Base-by-base conservation (phyloP, 768 basidiomycete species). In the Kwoniella bestiolae region DNA sequence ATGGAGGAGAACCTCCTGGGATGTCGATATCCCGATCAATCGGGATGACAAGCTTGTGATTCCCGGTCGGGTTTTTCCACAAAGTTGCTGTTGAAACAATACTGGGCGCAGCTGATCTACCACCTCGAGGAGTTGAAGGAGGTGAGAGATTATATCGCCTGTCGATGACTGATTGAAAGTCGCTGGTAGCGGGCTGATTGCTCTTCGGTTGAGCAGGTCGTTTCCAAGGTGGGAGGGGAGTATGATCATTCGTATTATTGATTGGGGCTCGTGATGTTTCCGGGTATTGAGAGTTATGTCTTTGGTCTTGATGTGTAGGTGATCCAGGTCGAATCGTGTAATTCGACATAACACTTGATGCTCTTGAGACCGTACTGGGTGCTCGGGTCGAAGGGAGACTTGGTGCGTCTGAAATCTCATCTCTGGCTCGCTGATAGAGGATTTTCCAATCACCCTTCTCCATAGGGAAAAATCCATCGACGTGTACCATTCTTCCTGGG, bases 1-100 rank as follows among this genome's bases (percentile, higher is more conserved):
- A 57, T 4, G 73, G 71, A 26, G 76, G 76, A 47, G 67, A 71
- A 1, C 65, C 71, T 1, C 60, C 75, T 3, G 66, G 53, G 3
- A 63, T 62, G 5, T 72, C 64, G 23, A 45, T 41, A 11, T 28
- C 41, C 9, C 11, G 41, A 16, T 61, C 56, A 46, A 73, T 62
- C 7, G 66, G 66, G 1, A 57, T 31, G 2, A 62, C 56, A 31
- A 65, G 55, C 23, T 11, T 63, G 5, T 61, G 29, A 3, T 51
- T 38, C 2, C 2, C 16, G 4, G 46, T 25, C 12, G n/a, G 18
- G 4, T 25, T 47, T 47, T 9, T 25, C 23, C 46, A 14, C 7
- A 21, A 7, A 12, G 46, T 25, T 25, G 46, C n/a, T n/a, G n/a
- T 9, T 6, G 46, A 21, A 47, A 21, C 11, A 25, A 7, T 23